Evolutionary conservation across 495 filamentous ascomycete genomes (phyloP).

Genomic region (Apodospora peruviana): DNA sequence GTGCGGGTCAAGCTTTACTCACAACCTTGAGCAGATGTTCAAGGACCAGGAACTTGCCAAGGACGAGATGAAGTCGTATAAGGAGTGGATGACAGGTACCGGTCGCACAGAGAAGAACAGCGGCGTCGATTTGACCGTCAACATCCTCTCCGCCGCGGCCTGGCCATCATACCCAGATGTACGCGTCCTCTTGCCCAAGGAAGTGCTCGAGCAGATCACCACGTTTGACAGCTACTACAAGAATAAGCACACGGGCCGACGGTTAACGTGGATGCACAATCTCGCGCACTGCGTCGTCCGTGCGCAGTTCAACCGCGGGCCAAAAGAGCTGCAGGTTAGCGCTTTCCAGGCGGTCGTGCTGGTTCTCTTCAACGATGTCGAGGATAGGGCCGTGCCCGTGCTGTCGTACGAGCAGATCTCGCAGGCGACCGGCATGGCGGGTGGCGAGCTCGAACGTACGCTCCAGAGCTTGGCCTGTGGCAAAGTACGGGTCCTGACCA

Average conservation of each 20-base stretch:
- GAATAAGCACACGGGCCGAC: constrained; percentile 77
- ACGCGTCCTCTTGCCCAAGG: constrained; percentile 65
- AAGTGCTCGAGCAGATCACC: constrained; percentile 60
- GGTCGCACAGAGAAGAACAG: constrained; percentile 46
- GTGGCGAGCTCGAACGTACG: constrained; percentile 76
- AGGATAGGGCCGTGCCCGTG: constrained; percentile 35
- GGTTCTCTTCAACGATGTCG: constrained; percentile 79
- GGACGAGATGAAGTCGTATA: constrained; percentile 80
- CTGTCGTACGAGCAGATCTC: constrained; percentile 68
- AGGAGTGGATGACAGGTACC: constrained; percentile 34
- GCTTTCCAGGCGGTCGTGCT: constrained; percentile 89
- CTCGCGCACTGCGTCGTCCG: constrained; percentile 80
- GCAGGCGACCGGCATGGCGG: constrained; percentile 57
- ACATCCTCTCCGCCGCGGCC: constrained; percentile 75
- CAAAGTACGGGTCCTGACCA: constrained; percentile 76
- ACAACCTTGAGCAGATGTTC: constrained; percentile 98
- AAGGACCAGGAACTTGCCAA: constrained; percentile 89
- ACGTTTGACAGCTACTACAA: constrained; percentile 79
- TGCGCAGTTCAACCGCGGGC: constrained; percentile 68
- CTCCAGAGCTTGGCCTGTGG: constrained; percentile 92
- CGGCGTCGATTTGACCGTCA: constrained; percentile 74
- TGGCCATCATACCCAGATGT: constrained; percentile 92
- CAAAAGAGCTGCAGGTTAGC: constrained; percentile 81
- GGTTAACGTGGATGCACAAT: constrained; percentile 86
- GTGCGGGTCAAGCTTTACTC: constrained; percentile 88